Evolutionary conservation across 805 yeast genomes (phyloP).

Genomic region (Ogataea degrootiae): DNA sequence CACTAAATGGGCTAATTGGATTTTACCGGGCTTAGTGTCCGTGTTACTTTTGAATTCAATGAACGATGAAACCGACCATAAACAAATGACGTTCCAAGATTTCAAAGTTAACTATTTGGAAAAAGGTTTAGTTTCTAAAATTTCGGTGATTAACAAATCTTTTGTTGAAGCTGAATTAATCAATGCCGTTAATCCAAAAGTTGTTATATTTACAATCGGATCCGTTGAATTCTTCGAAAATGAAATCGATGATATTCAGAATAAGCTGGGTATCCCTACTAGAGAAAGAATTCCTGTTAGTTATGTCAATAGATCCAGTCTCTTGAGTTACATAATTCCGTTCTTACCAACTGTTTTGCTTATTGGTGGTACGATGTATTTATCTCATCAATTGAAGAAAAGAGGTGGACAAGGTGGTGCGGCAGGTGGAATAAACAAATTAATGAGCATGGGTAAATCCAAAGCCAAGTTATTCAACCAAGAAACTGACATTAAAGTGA

Average conservation of each 20-base stretch:
- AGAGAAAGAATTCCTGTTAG: slow-evolving; percentile 74
- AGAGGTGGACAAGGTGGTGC: slow-evolving; percentile 43
- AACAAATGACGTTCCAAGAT: slow-evolving; percentile 83
- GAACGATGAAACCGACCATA: slow-evolving; percentile 12
- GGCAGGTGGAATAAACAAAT: slow-evolving; percentile 76
- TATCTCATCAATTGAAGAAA: slow-evolving; percentile 32
- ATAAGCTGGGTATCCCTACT: slow-evolving; percentile 55
- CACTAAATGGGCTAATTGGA: slow-evolving; percentile 24
- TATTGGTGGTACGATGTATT: slow-evolving; percentile 83
- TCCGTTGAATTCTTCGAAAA: slow-evolving; percentile 85
- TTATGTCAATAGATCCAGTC: slow-evolving; percentile 67
- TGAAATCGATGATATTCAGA: slow-evolving; percentile 70
- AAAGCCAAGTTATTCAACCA: slow-evolving; percentile 88
- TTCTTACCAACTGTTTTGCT: slow-evolving; percentile 85
- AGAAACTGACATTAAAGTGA: slow-evolving; percentile 84
- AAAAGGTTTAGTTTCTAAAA: slow-evolving; percentile 68
- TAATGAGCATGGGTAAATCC: slow-evolving; percentile 80
- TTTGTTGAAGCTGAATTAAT: slow-evolving; percentile 61
- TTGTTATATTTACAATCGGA: slow-evolving; percentile 71
- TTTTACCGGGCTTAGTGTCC: slow-evolving; percentile 23
- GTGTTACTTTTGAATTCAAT: slow-evolving; percentile 18
- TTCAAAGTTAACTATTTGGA: slow-evolving; percentile 71
- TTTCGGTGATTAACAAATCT: slow-evolving; percentile 72
- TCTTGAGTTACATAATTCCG: slow-evolving; percentile 59
- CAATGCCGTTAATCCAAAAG: slow-evolving; percentile 21